A percentile compares a stretch with the other conserved stretches of the same genome.
Conservation (phyloP, 1,284 basidiomycete genomes). For the Phylloporus gajari region DNA sequence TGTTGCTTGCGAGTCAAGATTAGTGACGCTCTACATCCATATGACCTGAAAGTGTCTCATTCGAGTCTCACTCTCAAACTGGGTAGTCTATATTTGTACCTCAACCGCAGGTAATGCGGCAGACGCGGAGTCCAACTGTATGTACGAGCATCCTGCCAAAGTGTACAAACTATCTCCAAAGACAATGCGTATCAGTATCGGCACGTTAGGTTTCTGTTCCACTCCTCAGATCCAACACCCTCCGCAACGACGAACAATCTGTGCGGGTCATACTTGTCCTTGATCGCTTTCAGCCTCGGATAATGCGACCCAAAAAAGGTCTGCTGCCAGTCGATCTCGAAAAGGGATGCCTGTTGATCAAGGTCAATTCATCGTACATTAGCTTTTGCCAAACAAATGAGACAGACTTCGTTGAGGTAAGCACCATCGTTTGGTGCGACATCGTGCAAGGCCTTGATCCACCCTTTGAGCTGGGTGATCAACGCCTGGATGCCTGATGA, state of each 20-base stretch:
- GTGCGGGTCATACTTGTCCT: not conserved
- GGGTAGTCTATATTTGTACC: too few relatives aligned
- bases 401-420: conserved; percentile 56
- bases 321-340: not conserved
- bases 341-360: not conserved
- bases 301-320: not conserved
- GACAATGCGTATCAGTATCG: not conserved
- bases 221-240: not conserved
- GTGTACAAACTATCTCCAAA: too few relatives aligned
- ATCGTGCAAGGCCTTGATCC: conserved; percentile 35
- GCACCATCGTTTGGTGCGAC: conserved; percentile 47
- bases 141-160: too few relatives aligned
- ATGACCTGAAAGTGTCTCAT: too few relatives aligned
- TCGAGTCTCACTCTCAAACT: too few relatives aligned
- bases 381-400: too few relatives aligned
- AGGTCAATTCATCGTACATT: not conserved
- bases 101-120: too few relatives aligned
- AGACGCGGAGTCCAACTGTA: too few relatives aligned
- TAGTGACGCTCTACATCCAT: too few relatives aligned
- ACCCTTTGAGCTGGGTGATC: conserved; percentile 40
- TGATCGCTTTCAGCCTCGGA: not conserved
- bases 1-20: too few relatives aligned
- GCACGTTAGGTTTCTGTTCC: not conserved
- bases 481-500: conserved; percentile 39
- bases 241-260: not conserved